phyloP scores from a whole-genome alignment of 1,139 yeast species.

The Lizanozyma gosingica region DNA sequence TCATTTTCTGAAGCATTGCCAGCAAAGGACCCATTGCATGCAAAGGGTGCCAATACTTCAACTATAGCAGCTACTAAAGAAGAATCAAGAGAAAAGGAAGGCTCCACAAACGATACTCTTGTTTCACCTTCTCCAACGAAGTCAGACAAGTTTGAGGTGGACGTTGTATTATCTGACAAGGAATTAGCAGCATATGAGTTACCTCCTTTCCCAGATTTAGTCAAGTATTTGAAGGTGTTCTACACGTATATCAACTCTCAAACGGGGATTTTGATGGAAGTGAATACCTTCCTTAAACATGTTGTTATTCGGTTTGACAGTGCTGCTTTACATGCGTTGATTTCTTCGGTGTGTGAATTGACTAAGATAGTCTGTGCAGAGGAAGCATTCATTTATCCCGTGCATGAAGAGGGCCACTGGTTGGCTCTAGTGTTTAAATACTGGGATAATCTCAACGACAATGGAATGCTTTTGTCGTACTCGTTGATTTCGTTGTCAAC shows the following conservation, averaged over 20 bases:
- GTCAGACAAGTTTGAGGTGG: not conserved
- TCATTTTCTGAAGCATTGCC: not conserved
- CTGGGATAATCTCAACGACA: slow-evolving; percentile 10
- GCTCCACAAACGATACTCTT: not conserved
- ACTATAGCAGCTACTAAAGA: not conserved
- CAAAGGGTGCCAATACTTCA: no score
- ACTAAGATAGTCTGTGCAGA: not conserved
- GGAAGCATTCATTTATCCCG: not conserved
- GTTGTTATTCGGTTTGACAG: not conserved
- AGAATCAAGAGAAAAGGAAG: not conserved
- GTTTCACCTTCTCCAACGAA: not conserved
- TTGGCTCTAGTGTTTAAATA: slow-evolving; percentile 3
- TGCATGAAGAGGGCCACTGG: slow-evolving; percentile 1
- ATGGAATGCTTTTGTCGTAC: slow-evolving; percentile 9
- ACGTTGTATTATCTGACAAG: not conserved
- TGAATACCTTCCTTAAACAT: not conserved
- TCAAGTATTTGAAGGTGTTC: not conserved
- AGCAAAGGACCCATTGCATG: not conserved
- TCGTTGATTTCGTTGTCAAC: slow-evolving; percentile 6
- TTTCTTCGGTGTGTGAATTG: not conserved
- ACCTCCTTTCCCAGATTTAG: not conserved
- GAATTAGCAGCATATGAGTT: not conserved
- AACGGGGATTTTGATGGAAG: not conserved
- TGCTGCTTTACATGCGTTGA: not conserved
- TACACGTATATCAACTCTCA: not conserved